phyloP scores from a whole-genome alignment of 129 eudicot species.

The Sambucus nigra region DNA sequence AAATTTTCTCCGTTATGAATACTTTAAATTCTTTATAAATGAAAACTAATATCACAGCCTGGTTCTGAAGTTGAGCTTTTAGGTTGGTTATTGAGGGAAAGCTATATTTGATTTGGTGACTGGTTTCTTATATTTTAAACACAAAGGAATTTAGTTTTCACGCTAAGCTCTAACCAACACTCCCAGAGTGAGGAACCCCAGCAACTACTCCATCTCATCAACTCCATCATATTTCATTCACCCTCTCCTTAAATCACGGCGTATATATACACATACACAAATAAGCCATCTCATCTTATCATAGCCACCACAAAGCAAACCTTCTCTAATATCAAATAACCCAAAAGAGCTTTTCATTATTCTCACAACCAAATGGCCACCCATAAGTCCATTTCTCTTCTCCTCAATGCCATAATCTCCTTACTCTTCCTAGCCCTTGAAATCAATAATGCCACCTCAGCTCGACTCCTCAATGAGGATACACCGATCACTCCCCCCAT shows the following conservation, averaged over 20 bases:
- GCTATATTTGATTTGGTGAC: not conserved
- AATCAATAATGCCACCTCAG: constrained; percentile 30
- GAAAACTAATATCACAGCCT: too few species aligned
- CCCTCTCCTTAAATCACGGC: not conserved
- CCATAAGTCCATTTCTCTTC: constrained; percentile 9
- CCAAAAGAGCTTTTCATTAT: not conserved
- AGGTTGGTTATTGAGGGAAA: too few species aligned
- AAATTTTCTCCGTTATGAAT: too few species aligned
- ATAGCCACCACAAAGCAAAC: not conserved
- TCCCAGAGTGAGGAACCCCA: constrained; percentile 5
- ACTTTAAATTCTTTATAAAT: too few species aligned
- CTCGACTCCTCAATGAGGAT: constrained; percentile 38
- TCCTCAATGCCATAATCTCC: constrained; percentile 18
- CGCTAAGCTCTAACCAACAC: constrained; percentile 27
- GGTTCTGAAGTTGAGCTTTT: too few species aligned
- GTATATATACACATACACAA: constrained; percentile 13
- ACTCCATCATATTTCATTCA: too few species aligned
- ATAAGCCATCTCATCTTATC: constrained; percentile 1
- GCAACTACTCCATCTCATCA: constrained; percentile 44
- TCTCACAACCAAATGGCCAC: constrained; percentile 17
- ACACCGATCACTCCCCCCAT: constrained; percentile 1
- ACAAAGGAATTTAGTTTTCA: constrained; percentile 1
- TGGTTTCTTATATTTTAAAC: not conserved
- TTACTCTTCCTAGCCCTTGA: constrained; percentile 29
- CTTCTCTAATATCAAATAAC: not conserved